A percentile compares a stretch with the other conserved stretches of the same genome.
Conservation (phyloP, 441 rosid species). For the Bocquillonia castaneifolia region DNA sequence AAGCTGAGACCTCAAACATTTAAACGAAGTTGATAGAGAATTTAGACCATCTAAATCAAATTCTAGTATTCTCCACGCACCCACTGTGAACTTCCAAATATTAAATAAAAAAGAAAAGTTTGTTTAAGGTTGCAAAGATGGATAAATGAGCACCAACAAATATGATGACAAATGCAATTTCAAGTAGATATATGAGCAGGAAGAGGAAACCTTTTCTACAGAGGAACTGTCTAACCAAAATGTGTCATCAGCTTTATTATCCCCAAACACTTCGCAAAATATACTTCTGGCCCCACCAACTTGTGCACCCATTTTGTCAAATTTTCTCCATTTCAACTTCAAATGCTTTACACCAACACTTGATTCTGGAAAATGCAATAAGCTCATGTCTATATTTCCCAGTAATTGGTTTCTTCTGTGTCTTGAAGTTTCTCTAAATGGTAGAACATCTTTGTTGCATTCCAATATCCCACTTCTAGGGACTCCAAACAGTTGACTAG, state of each 20-base stretch:
- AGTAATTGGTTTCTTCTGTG: constrained; percentile 25
- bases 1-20: neutral
- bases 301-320: constrained; percentile 46
- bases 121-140: neutral
- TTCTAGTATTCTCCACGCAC: neutral
- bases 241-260: constrained; percentile 49
- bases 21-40: neutral
- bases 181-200: neutral
- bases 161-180: neutral
- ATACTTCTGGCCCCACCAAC: constrained; percentile 81
- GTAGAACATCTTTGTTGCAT: constrained; percentile 28
- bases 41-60: neutral
- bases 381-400: constrained; percentile 28
- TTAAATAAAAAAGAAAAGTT: neutral
- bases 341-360: constrained; percentile 36
- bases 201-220: constrained; percentile 59
- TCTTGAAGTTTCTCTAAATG: constrained; percentile 31
- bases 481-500: constrained; percentile 40
- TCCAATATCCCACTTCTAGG: constrained; percentile 31
- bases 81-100: neutral
- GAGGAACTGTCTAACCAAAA: constrained; percentile 99
- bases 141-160: too few relatives aligned
- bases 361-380: constrained; percentile 32
- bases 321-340: constrained; percentile 79
- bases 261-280: constrained; percentile 60